phyloP scores from a whole-genome alignment of 75 land plant species.

The Isoetes taiwanensis region DNA sequence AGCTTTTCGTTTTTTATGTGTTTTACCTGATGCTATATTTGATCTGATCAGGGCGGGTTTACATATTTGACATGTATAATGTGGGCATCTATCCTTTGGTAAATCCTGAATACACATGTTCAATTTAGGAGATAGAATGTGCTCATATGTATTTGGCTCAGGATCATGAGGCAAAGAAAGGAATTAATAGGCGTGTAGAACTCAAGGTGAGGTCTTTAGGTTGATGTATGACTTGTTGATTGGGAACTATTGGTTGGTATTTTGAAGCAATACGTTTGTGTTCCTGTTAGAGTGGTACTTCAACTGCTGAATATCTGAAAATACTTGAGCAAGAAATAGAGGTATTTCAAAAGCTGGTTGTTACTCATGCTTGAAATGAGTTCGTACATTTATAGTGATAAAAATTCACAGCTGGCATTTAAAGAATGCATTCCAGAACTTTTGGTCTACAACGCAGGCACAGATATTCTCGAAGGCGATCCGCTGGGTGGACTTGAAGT shows the following conservation, averaged over 20 bases:
- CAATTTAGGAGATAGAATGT: not conserved
- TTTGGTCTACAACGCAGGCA: constrained; percentile 91
- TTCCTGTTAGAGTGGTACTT: constrained; percentile 51
- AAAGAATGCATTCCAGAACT: constrained; percentile 82
- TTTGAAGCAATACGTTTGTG: not conserved
- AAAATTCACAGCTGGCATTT: constrained; percentile 50
- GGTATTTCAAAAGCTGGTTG: constrained; percentile 28
- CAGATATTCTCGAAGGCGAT: constrained; percentile 96
- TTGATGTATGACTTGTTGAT: not conserved
- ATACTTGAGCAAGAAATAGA: constrained; percentile 58
- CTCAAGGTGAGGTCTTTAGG: constrained; percentile 34
- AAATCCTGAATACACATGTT: constrained; percentile 16
- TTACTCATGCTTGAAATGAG: not conserved
- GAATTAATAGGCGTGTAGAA: constrained; percentile 60
- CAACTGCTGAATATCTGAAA: constrained; percentile 53
- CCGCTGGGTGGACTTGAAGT: constrained; percentile 79
- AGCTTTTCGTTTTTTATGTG: not conserved
- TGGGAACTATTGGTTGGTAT: not conserved
- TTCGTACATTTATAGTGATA: not conserved
- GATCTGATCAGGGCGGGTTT: constrained; percentile 65
- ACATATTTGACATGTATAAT: constrained; percentile 88
- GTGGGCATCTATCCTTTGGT: constrained; percentile 78
- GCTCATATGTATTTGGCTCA: constrained; percentile 11
- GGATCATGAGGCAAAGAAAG: constrained; percentile 59
- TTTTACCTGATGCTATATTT: not conserved